phyloP scores from a whole-genome alignment of 2,329 filamentous ascomycete species.

The Clonostachys byssicola region DNA sequence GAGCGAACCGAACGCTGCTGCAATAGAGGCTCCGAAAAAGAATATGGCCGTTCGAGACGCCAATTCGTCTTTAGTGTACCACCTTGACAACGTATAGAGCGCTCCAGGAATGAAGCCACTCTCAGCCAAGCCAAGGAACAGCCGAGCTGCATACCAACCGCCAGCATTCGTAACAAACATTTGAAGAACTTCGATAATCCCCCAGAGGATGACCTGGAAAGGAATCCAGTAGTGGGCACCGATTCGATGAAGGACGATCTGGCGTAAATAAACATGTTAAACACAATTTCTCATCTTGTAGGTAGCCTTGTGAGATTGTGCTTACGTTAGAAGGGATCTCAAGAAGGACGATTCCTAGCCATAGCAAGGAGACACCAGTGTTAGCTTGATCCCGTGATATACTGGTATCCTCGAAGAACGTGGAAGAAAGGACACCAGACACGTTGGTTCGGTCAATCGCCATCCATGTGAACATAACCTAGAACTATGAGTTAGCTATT shows the following conservation, averaged over 20 bases:
- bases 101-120: conserved; percentile 46
- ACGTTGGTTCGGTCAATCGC: conserved; percentile 22
- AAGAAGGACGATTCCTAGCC: conserved; percentile 40
- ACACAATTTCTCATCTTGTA: too few species aligned
- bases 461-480: too few species aligned
- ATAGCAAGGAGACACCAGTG: conserved; percentile 44
- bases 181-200: conserved; percentile 50
- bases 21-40: conserved; percentile 10
- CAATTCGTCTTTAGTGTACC: conserved; percentile 41
- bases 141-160: conserved; percentile 40
- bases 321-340: conserved; percentile 31
- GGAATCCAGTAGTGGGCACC: conserved; percentile 44
- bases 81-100: conserved; percentile 39
- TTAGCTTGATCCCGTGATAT: conserved; percentile 48
- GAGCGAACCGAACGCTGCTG: too few species aligned
- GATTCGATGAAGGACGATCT: conserved; percentile 17
- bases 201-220: conserved; percentile 46
- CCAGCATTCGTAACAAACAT: conserved; percentile 41
- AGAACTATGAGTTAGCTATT: too few species aligned
- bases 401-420: conserved; percentile 43
- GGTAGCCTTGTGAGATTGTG: too few species aligned
- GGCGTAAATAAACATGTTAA: too few species aligned
- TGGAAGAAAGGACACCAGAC: conserved; percentile 40
- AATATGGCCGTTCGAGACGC: conserved; percentile 41
- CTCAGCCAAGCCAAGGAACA: conserved; percentile 48